phyloP scores from a whole-genome alignment of 192 early-diverging fungal genomes.

The Dimargaris verticillata region DNA sequence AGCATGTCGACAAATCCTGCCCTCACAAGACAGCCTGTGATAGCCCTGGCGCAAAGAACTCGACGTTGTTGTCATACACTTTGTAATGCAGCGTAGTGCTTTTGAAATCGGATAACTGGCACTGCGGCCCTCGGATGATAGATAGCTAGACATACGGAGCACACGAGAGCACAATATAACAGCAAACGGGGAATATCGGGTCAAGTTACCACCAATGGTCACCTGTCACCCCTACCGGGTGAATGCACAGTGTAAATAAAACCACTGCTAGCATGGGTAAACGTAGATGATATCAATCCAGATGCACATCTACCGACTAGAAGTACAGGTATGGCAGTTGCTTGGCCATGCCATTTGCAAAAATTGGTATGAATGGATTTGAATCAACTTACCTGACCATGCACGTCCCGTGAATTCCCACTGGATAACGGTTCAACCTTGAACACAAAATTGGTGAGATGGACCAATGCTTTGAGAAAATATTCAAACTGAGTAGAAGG shows the following conservation, averaged over 20 bases:
- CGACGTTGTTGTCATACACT: slow-evolving; percentile 10
- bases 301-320: neutral
- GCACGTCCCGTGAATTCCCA: slow-evolving; percentile 6
- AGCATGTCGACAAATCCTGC: too few species aligned
- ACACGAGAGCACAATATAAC: neutral
- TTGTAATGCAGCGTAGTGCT: neutral
- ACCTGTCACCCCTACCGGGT: neutral
- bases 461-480: neutral
- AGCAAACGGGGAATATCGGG: neutral
- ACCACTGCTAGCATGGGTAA: neutral
- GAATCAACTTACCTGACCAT: slow-evolving; percentile 7
- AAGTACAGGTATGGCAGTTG: neutral
- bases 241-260: neutral
- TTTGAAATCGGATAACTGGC: neutral
- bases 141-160: neutral
- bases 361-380: neutral
- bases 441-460: neutral
- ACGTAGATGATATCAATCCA: neutral
- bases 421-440: slow-evolving; percentile 3
- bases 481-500: neutral
- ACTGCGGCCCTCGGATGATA: slow-evolving; percentile 7
- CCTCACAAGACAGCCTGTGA: neutral
- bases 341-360: too few species aligned
- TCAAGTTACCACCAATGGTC: neutral
- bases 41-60: slow-evolving; percentile 10